Base-by-base conservation (phyloP, 2,329 filamentous ascomycete genomes). In the Rutstroemia sp. region DNA sequence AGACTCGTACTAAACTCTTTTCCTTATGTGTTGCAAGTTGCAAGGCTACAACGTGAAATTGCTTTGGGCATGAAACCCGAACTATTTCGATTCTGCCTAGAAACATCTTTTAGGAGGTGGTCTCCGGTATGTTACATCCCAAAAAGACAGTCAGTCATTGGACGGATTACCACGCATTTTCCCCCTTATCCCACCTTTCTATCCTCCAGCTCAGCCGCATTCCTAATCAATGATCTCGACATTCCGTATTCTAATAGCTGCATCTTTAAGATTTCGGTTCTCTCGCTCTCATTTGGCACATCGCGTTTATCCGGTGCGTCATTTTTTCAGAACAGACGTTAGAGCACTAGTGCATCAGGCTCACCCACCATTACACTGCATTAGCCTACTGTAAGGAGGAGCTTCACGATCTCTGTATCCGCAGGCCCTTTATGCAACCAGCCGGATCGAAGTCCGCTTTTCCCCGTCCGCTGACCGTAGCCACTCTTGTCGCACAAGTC, bases 361-460 rank as follows among this genome's bases (percentile, higher is more conserved):
- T 42, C 46, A 16, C 38, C 53, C 46, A 45, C 25, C 38, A 51
- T 25, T 50, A 51, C 53, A 55, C 46, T 25, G 38, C 53, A 55
- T 55, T 55, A 44, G 46, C 16, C 38, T 37, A 6, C 37, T 44
- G 53, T 50, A 37, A 34, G 34, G 17, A 30, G 49, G 38, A 34
- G 5, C 17, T 9, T 23, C 17, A 23, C 42, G 42, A 21, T 21
- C 42, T 46, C 21, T 23, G n/a, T 46, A 46, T 46, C 42, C 42
- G 19, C 21, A 46, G 19, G 42, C 42, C 42, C 42, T 46, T 46
- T 23, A 19, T 46, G 42, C 42, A 17, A 46, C 42, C 42, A 46
- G 42, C 42, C 42, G 42, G 42, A 44, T 51, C 19, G 8, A 51
- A 44, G 10, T 39, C 39, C n/a, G 12, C 34, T n/a, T 21, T 45